Conservation (phyloP, 176 grass and related monocot genomes). For the Thalia dealbata region DNA sequence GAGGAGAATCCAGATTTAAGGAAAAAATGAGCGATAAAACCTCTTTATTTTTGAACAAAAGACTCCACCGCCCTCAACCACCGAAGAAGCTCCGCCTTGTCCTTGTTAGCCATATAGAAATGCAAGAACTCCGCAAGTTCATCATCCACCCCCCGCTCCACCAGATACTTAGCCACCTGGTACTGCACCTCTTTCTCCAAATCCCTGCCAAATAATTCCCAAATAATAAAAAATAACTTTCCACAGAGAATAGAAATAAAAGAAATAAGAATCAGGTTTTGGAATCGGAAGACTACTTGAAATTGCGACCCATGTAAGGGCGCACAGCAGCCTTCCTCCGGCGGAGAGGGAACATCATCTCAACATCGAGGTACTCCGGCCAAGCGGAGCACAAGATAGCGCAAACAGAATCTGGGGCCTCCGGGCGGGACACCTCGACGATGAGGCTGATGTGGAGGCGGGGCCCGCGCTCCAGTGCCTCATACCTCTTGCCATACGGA, state of each 20-base stretch:
- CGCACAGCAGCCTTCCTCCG: constrained; percentile 3
- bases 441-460: constrained; percentile 83
- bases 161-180: constrained; percentile 45
- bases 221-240: constrained; percentile 1
- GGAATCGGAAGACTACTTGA: constrained; percentile 27
- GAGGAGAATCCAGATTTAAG: not conserved
- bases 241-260: constrained; percentile 3
- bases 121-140: constrained; percentile 73
- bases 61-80: constrained; percentile 66
- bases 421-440: constrained; percentile 53
- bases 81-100: constrained; percentile 60
- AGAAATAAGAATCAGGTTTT: constrained; percentile 4
- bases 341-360: constrained; percentile 47
- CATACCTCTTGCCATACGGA: constrained; percentile 42
- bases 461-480: constrained; percentile 41
- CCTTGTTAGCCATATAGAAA: constrained; percentile 70
- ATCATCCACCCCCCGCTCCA: constrained; percentile 54
- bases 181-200: constrained; percentile 34
- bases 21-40: not conserved
- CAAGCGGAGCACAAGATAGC: constrained; percentile 86
- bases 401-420: constrained; percentile 22
- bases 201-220: constrained; percentile 24
- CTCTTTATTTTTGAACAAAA: constrained; percentile 47
- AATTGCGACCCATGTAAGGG: constrained; percentile 32
- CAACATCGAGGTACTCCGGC: constrained; percentile 48